Evolutionary conservation across 495 filamentous ascomycete species (phyloP).

Genomic region (Friedmanniomyces endolithicus): DNA sequence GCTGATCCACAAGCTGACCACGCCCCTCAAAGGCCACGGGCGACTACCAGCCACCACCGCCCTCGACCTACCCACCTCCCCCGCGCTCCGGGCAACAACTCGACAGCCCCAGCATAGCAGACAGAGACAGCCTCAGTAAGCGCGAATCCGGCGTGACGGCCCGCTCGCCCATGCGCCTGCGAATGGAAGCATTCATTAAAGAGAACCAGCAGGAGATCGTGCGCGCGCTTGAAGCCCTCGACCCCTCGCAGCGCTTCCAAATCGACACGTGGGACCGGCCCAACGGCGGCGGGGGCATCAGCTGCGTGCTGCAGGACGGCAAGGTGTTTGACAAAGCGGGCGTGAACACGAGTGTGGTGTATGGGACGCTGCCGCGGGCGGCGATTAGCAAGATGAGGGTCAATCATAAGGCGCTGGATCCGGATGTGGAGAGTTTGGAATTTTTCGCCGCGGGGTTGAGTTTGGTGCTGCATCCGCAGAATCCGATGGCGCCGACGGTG

Average conservation of each 20-base stretch:
- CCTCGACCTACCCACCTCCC: not conserved
- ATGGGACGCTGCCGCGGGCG: slow-evolving; percentile 75
- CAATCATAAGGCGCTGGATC: slow-evolving; percentile 81
- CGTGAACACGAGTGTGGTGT: slow-evolving; percentile 88
- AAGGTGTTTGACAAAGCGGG: slow-evolving; percentile 98
- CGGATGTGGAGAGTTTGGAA: slow-evolving; percentile 62
- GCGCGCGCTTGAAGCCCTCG: slow-evolving; percentile 61
- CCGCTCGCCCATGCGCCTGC: slow-evolving; percentile 84
- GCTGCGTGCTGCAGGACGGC: slow-evolving; percentile 88
- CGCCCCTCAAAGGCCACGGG: slow-evolving; percentile 22
- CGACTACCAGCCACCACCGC: slow-evolving; percentile 30
- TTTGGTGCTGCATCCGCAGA: slow-evolving; percentile 80
- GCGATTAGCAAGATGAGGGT: slow-evolving; percentile 89
- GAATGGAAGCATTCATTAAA: slow-evolving; percentile 94
- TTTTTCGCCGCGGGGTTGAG: slow-evolving; percentile 95
- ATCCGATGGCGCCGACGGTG: slow-evolving; percentile 94
- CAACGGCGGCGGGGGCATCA: slow-evolving; percentile 74
- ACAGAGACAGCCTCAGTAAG: slow-evolving; percentile 55
- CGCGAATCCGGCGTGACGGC: slow-evolving; percentile 52
- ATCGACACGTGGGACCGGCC: slow-evolving; percentile 80
- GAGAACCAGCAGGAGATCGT: slow-evolving; percentile 82
- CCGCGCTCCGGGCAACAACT: slow-evolving; percentile 20
- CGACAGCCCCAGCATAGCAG: slow-evolving; percentile 56
- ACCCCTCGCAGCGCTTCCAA: slow-evolving; percentile 59
- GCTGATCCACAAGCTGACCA: slow-evolving; percentile 2